Base-by-base conservation (phyloP, 306 rosid species). In the Dalbergia cochinchinensis region DNA sequence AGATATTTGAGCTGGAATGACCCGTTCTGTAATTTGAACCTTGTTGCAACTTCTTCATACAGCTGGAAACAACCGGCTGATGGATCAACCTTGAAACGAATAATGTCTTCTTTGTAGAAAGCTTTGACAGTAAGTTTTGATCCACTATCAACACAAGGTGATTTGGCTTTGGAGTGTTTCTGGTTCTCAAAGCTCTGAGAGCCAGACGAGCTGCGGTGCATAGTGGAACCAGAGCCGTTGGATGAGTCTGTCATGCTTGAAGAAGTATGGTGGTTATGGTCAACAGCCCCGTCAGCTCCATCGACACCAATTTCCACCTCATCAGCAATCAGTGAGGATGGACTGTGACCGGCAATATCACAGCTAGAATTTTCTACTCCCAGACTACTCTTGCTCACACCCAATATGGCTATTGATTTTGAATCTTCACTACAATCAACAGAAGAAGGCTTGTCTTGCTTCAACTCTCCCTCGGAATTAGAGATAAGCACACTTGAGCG, bases 31-130 rank as follows among this genome's bases (percentile, higher is more conserved):
- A 96, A 71, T 71, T 84, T 96, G 83, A 96, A 91, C 83, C 98
- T 87, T 80, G 77, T 81, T 35, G 86, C 96, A 62, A 93, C 89
- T 74, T 93, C 99, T 75, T 91, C 96, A 34, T 91, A 90, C 48
- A 96, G 89, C 61, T 83, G 92, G 44, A 82, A 81, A 79, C 91
- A 93, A 48, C 98, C 92, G 18, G 69, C 78, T 5, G 83, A 80
- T n/a, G 97, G 84, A 71, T 88, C 91, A 63, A 93, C 91, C 89
- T 88, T 96, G 92, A 96, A 91, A 69, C 99, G 95, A 55, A 90
- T 73, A 2, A 82, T 93, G 68, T 96, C 97, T 31, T 90, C 96
- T 78, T 31, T 76, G 84, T 90, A 93, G 11, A 85, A 76, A 76
- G 98, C 99, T 87, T 96, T 96, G 74, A 90, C 96, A 57, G 80